Evolutionary conservation across 257 asterid genomes (phyloP).

Genomic region (Primulina tabacum): DNA sequence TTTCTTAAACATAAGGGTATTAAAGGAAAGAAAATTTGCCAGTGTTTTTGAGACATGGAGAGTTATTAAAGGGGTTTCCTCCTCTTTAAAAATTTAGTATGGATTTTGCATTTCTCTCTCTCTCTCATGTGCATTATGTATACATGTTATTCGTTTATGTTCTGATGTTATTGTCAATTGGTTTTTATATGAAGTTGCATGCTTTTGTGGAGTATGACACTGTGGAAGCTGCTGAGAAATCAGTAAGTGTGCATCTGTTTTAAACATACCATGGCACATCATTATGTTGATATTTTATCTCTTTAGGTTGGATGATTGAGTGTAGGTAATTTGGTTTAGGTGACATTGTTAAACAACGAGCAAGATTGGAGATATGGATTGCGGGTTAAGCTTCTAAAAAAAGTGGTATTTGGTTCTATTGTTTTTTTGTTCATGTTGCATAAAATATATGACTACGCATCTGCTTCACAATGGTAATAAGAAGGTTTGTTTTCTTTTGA

Average conservation of each 20-base stretch:
- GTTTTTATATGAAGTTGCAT: slow-evolving; percentile 55
- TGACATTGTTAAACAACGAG: slow-evolving; percentile 68
- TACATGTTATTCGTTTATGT: no score
- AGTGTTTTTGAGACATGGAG: neutral
- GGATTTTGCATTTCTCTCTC: neutral
- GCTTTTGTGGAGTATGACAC: slow-evolving; percentile 87
- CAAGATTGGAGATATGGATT: slow-evolving; percentile 97
- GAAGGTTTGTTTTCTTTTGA: slow-evolving; percentile 11
- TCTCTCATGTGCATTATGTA: neutral
- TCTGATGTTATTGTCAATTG: slow-evolving; percentile 4
- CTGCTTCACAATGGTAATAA: slow-evolving; percentile 5
- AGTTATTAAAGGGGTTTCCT: neutral
- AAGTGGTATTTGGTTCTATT: slow-evolving; percentile 46
- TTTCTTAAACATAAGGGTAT: neutral
- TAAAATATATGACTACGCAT: neutral
- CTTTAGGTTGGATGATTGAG: slow-evolving; percentile 19
- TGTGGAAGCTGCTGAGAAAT: slow-evolving; percentile 87
- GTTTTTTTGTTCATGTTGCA: slow-evolving; percentile 5
- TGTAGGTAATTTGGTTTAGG: slow-evolving; percentile 45
- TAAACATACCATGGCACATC: neutral
- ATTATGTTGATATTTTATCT: neutral
- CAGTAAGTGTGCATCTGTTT: slow-evolving; percentile 59
- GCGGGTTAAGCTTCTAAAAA: slow-evolving; percentile 88
- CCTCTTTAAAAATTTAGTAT: neutral
- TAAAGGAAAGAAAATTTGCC: neutral